Base-by-base conservation (phyloP, 2,329 filamentous ascomycete species). In the Arthrinium phaeospermum region DNA sequence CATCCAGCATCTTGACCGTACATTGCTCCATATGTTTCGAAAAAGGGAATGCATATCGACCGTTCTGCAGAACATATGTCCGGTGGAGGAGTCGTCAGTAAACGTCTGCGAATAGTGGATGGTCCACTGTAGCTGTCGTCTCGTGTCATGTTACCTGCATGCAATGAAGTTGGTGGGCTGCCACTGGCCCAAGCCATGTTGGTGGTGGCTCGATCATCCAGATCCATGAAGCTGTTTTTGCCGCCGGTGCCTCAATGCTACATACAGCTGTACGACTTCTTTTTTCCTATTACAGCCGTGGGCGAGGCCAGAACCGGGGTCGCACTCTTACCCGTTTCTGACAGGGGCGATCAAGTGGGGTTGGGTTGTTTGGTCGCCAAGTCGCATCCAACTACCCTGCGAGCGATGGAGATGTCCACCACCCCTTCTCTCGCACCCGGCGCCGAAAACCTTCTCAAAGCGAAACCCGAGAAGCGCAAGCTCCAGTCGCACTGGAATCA, bases 331-430 rank as follows among this genome's bases (percentile, higher is more conserved):
- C 30, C 53, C 53, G 34, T 61, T 64, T 41, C 34, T 37, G 57
- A 64, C 57, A n/a, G 19, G 34, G 57, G 57, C 37, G 57, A 64
- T 64, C 57, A 41, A 64, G 53, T 34, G 53, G 53, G 30, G 51
- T 34, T 8, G 16, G 30, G 22, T 64, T 64, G 34, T 64, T 64
- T 19, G 34, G 46, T 49, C 22, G 53, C 51, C 51, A 57, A 61
- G 53, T 41, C 57, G 34, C 34, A 41, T 64, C 57, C 41, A 3
- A 64, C 57, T 41, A n/a, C 57, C 34, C 34, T 49, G 46, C 22
- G 45, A 10, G 19, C 19, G 22, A 49, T 49, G 46, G 51, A 61
- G 27, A 22, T 22, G 53, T 3, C 30, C 30, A 37, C 16, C 34
- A 30, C 19, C 34, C 34, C 30, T 34, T 30, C 22, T 61, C 30